Conservation (phyloP, 129 eudicot genomes). For the Apium graveolens region DNA sequence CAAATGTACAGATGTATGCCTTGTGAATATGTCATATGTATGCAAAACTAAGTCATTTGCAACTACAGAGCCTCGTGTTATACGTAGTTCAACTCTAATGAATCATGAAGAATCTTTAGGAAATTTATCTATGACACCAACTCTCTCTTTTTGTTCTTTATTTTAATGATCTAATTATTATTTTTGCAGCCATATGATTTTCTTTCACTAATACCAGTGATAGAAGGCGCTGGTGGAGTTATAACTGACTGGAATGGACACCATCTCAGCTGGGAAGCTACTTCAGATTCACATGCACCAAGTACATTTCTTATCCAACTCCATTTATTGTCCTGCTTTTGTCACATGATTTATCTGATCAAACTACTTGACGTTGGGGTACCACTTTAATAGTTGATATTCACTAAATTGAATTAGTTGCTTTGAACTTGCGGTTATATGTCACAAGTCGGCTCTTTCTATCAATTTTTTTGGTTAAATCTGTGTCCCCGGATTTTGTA, state of each 20-base stretch:
- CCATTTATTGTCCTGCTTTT: conserved; percentile 1
- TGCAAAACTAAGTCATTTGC: not conserved
- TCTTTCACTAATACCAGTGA: conserved; percentile 79
- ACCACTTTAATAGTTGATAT: not conserved
- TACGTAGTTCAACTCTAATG: not conserved
- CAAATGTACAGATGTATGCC: no score
- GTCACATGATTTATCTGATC: conserved; percentile 5
- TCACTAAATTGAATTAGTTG: not conserved
- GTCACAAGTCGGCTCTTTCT: no score
- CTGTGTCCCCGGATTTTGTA: not conserved
- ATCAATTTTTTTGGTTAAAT: no score
- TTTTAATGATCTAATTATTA: not conserved
- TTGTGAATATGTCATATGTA: no score
- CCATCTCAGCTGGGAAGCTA: conserved; percentile 73
- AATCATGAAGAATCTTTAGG: not conserved
- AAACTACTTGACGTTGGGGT: not conserved
- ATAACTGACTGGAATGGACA: conserved; percentile 90
- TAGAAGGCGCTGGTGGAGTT: conserved; percentile 93
- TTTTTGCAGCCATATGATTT: conserved; percentile 90
- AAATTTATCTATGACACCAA: not conserved
- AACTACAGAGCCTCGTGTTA: not conserved
- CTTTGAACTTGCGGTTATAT: no score
- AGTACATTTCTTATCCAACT: conserved; percentile 28
- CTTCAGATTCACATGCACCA: conserved; percentile 51
- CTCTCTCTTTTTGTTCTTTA: not conserved